Evolutionary conservation across 177 flowering plant species (phyloP).

Genomic region (Vitis hybrid): DNA sequence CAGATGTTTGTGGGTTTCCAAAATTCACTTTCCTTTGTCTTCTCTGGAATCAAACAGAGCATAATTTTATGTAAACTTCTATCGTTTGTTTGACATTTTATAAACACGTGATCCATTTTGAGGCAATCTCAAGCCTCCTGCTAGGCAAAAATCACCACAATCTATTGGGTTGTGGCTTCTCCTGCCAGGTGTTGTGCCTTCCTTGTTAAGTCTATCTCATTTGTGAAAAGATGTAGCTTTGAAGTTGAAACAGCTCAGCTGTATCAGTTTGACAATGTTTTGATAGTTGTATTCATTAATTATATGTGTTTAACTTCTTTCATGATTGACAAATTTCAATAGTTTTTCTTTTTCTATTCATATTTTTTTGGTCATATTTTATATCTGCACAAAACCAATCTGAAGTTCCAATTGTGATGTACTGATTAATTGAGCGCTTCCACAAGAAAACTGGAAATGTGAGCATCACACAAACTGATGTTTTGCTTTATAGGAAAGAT

Average conservation of each 20-base stretch:
- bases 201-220: not conserved
- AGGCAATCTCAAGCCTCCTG: too few relatives aligned
- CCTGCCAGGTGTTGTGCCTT: not conserved
- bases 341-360: not conserved
- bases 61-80: too few relatives aligned
- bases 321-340: not conserved
- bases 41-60: too few relatives aligned
- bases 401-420: not conserved
- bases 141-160: too few relatives aligned
- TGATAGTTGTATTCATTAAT: not conserved
- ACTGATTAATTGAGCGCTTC: not conserved
- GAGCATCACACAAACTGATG: not conserved
- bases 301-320: not conserved
- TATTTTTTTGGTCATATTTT: not conserved
- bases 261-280: not conserved
- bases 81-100: too few relatives aligned
- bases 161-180: not conserved
- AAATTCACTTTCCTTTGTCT: too few relatives aligned
- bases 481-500: constrained; percentile 31
- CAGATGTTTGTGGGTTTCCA: too few relatives aligned
- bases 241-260: not conserved
- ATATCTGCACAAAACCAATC: too few relatives aligned
- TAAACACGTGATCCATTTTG: too few relatives aligned
- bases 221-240: not conserved
- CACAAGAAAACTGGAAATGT: not conserved